Percentiles rank a stretch among this genome's conserved stretches.
phyloP scores from a whole-genome alignment of 805 yeast genomes.

The Schizosaccharomyces japonicus region DNA sequence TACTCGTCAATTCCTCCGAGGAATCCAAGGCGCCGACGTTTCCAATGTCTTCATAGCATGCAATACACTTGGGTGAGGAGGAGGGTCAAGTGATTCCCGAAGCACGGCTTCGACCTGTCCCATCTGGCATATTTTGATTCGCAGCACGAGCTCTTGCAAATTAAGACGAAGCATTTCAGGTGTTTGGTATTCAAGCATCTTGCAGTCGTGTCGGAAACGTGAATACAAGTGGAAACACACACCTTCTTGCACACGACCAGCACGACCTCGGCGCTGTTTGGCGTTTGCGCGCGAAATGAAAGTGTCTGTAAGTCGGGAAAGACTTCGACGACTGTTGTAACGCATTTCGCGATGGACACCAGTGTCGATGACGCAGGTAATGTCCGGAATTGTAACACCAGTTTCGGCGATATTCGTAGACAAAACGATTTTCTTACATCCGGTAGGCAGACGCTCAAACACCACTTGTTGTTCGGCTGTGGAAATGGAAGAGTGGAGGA shows the following conservation, averaged over 20 bases:
- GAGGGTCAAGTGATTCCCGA: conserved; percentile 9
- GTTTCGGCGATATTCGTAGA: conserved; percentile 83
- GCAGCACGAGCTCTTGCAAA: conserved; percentile 9
- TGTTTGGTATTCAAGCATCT: conserved; percentile 5
- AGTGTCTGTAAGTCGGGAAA: conserved; percentile 46
- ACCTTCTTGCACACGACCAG: conserved; percentile 66
- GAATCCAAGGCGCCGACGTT: conserved; percentile 9
- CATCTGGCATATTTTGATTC: conserved; percentile 8
- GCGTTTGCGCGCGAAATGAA: conserved; percentile 66
- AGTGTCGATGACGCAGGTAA: conserved; percentile 50
- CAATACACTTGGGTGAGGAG: conserved; percentile 6
- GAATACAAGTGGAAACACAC: conserved; percentile 43
- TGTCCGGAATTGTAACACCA: conserved; percentile 64
- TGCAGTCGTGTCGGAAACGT: conserved; percentile 2
- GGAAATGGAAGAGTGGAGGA: conserved; percentile 10
- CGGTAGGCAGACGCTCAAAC: conserved; percentile 26
- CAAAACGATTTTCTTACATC: conserved; percentile 44
- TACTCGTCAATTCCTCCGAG: conserved; percentile 8
- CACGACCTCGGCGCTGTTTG: conserved; percentile 60
- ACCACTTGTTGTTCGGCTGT: conserved; percentile 34
- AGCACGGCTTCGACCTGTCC: conserved; percentile 7
- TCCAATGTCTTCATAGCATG: conserved; percentile 8
- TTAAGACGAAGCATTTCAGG: conserved; percentile 11
- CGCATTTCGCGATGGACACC: conserved; percentile 61
- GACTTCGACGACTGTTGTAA: conserved; percentile 45